These are phyloP conservation scores for Rubia balearica DNA, from an alignment of 305 asterid species.

Conservation along the genomic window DNA sequence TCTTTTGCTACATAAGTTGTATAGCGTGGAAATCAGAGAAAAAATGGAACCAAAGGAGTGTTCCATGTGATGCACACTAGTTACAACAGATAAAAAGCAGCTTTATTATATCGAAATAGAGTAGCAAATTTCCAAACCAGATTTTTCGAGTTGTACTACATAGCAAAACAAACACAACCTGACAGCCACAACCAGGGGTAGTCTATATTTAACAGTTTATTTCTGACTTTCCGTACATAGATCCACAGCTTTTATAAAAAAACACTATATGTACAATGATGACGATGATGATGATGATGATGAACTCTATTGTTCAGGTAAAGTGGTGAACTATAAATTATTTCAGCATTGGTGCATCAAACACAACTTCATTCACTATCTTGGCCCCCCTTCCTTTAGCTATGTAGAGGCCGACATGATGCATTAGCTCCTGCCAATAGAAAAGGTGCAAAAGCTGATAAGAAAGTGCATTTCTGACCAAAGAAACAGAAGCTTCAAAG, in stretches of 20 bases:
- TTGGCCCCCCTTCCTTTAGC: constrained; percentile 90
- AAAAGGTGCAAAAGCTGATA: constrained; percentile 10
- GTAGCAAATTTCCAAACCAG: background rate
- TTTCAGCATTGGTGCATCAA: constrained; percentile 16
- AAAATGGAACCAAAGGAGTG: too few species aligned
- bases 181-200: background rate
- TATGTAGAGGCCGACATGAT: constrained; percentile 81
- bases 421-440: constrained; percentile 58
- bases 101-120: background rate
- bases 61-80: background rate
- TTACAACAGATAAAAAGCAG: background rate
- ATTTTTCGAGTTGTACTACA: background rate
- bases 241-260: background rate
- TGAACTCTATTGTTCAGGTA: background rate
- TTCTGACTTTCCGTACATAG: background rate
- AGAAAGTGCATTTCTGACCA: background rate
- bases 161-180: background rate
- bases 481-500: background rate
- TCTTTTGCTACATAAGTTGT: background rate
- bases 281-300: background rate
- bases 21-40: background rate
- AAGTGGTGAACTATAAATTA: background rate
- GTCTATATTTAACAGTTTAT: background rate
- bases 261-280: background rate
- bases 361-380: constrained; percentile 55